Evolutionary conservation across 495 filamentous ascomycete species (phyloP).

Genomic region (Cercophora samala): DNA sequence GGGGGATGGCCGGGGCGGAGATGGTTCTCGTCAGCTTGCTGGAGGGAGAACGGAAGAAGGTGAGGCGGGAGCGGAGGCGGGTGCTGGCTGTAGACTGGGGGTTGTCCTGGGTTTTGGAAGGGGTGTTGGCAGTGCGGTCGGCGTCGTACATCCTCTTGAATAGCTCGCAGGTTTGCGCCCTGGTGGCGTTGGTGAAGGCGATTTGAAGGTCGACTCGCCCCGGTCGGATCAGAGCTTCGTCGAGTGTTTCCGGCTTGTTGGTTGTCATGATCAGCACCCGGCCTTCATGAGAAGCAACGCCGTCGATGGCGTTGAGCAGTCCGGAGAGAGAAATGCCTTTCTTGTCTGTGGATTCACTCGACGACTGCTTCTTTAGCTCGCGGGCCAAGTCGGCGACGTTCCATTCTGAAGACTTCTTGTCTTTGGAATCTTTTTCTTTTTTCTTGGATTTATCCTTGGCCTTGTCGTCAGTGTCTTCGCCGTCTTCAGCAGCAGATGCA

Average conservation of each 20-base stretch:
- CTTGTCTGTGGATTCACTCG: conserved; percentile 27
- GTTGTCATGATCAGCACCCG: conserved; percentile 82
- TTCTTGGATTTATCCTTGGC: conserved; percentile 19
- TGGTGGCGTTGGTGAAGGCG: conserved; percentile 62
- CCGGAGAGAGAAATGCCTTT: conserved; percentile 67
- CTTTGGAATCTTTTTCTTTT: conserved; percentile 13
- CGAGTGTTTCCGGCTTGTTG: conserved; percentile 70
- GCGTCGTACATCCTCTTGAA: conserved; percentile 70
- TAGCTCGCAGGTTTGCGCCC: conserved; percentile 59
- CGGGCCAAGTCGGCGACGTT: conserved; percentile 38
- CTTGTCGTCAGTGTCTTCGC: conserved; percentile 10
- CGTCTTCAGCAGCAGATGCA: not conserved
- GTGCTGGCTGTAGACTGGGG: not conserved
- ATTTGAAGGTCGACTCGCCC: conserved; percentile 75
- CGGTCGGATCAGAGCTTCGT: conserved; percentile 70
- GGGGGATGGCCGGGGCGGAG: not conserved
- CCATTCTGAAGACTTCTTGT: conserved; percentile 27
- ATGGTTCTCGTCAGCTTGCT: conserved; percentile 2
- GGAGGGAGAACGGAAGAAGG: conserved; percentile 12
- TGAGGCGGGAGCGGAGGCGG: not conserved
- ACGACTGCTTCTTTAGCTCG: conserved; percentile 32
- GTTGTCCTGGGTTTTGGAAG: not conserved
- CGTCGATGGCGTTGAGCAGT: conserved; percentile 80
- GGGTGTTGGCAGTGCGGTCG: conserved; percentile 24
- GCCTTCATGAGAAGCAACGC: conserved; percentile 77